Evolutionary conservation across 1,139 yeast species (phyloP), one percentile per base, ranked within the genome.

Genomic region (Candida tropicalis): DNA sequence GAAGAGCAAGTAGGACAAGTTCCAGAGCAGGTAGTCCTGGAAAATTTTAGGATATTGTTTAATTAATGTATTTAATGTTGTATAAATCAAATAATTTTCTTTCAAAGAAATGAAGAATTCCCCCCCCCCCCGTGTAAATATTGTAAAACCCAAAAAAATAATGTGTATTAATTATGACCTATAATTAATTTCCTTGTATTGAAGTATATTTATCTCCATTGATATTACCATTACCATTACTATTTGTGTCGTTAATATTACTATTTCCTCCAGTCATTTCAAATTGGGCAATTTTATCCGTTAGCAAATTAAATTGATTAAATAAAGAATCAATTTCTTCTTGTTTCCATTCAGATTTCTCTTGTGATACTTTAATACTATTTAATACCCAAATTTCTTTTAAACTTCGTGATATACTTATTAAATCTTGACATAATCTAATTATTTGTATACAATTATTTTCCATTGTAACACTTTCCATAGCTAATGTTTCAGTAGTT

Each of bases 381-480:
- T 81, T 82, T 47, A 80, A 60, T 31, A 81, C 71, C 85, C 85
- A 80, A 2, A 75, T 68, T 52, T 80, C 85, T 50, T 76, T 73
- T 32, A 80, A 55, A 0, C 72, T 67, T 35, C 80, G 58, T 2
- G 82, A 75, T 3, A 79, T 68, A 0, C 73, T 62, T 12, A 80
- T 60, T 18, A 80, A 57, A 44, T 80, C 84, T 49, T 80, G 81
- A 37, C 82, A 73, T 8, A 77, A 60, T 40, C 82, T 60, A 3
- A 79, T 70, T 3, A 80, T 78, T 4, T 74, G 68, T 45, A 75
- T 63, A 0, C 83, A 73, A 53, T 78, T 76, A 12, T 80, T 68
- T 53, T 80, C 83, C 12, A 80, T 75, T 8, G 81, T 80, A 16
- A 79, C 58, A 24, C 81, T 71, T 48, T 80, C 84, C 11, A 78